Base-by-base conservation (phyloP, 2,329 filamentous ascomycete species). In the Volutella citrinella region DNA sequence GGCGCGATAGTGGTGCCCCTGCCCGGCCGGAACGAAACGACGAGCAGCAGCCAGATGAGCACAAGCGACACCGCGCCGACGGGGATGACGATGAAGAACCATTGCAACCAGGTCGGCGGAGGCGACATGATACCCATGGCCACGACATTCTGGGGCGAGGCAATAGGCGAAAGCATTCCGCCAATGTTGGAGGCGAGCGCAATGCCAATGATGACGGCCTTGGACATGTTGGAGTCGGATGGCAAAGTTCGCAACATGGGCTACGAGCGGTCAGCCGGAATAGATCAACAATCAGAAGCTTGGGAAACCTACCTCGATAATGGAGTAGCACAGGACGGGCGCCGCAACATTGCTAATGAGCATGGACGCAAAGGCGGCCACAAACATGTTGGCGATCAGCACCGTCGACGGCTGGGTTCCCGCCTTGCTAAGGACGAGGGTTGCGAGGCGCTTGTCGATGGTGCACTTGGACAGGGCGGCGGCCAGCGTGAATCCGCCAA, bases 281-380 rank as follows among this genome's bases (percentile, higher is more conserved):
- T n/a, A n/a, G n/a, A n/a, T n/a, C n/a, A n/a, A n/a, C n/a, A n/a
- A n/a, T n/a, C n/a, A n/a, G n/a, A n/a, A n/a, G n/a, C n/a, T n/a
- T n/a, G n/a, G 10, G 13, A 5, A 17, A 51, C 72, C 50, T 63
- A 87, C 84, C 74, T 95, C 90, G 40, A 98, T 95, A 54, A 98
- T 96, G 14, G 89, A 95, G 63, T 94, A 97, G 69, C 93, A 98
- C 22, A 98, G 75, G 9, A 98, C 93, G 0, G 93, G 93, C 3
- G 94, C 91, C 2, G 93, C 93, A 18, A 98, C 94, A 50, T 98
- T 98, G 65, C 89, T 95, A 55, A 98, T 97, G 73, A 95, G 88
- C 93, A 98, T 98, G 52, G 89, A 96, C 8, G 94, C 84, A 60
- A 98, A 94, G 55, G 93, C 94, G 35, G 91, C 90, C 25, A 98